Conservation (phyloP, 805 yeast species). For the Priceomyces fermenticarens region DNA sequence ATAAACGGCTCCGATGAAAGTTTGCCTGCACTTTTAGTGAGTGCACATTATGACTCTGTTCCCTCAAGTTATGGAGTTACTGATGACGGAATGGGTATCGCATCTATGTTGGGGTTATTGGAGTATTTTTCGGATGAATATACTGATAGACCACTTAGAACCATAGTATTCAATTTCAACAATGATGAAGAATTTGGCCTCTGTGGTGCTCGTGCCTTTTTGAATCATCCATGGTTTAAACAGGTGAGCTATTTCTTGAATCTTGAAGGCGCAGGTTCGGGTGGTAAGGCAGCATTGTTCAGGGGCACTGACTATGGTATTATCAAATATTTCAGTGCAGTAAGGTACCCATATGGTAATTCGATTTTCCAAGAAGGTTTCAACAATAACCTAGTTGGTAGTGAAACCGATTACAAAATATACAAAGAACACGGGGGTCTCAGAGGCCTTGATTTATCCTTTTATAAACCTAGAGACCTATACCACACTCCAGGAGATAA, state of each 20-base stretch:
- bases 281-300: conserved; percentile 78
- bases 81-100: conserved; percentile 90
- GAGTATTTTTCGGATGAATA: conserved; percentile 35
- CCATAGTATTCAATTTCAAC: conserved; percentile 80
- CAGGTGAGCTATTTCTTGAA: conserved; percentile 67
- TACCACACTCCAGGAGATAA: conserved; percentile 80
- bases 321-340: conserved; percentile 54
- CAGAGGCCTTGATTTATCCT: conserved; percentile 88
- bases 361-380: conserved; percentile 86
- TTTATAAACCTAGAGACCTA: conserved; percentile 76
- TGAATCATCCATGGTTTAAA: conserved; percentile 69
- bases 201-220: conserved; percentile 73
- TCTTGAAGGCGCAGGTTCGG: conserved; percentile 91
- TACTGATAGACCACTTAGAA: conserved; percentile 58
- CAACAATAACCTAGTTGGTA: conserved; percentile 62
- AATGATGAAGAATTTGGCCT: conserved; percentile 88
- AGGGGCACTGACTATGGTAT: conserved; percentile 80
- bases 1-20: conserved; percentile 59
- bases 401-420: conserved; percentile 84
- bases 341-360: conserved; percentile 68
- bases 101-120: conserved; percentile 70
- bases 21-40: conserved; percentile 66
- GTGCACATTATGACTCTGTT: conserved; percentile 89
- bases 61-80: conserved; percentile 87
- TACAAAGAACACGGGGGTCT: conserved; percentile 60